phyloP scores from a whole-genome alignment of 2,329 filamentous ascomycete species.

The Xylaria sp. region DNA sequence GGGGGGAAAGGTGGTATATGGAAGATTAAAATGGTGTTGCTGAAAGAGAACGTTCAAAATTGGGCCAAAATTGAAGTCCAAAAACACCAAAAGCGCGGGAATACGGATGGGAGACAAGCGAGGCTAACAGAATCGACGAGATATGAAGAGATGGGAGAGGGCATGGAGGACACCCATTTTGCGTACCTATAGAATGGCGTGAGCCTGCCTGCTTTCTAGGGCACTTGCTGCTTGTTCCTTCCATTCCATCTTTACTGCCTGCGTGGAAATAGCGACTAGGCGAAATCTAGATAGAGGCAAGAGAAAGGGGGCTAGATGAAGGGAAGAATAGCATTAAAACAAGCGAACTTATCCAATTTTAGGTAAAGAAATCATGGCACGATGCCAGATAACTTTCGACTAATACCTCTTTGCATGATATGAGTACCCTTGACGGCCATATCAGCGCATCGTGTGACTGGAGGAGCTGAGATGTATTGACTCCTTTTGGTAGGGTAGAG shows the following conservation, averaged over 20 bases:
- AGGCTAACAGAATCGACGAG: conserved; percentile 40
- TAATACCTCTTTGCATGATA: not conserved
- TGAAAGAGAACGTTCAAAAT: conserved; percentile 42
- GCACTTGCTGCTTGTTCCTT: conserved; percentile 13
- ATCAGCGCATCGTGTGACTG: not conserved
- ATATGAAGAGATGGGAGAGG: conserved; percentile 20
- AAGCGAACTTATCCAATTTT: conserved; percentile 11
- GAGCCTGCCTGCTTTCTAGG: conserved; percentile 6
- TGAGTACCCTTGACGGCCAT: not conserved
- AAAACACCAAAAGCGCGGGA: conserved; percentile 48
- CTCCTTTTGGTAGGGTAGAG: not conserved
- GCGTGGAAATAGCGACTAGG: conserved; percentile 11
- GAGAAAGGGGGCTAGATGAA: conserved; percentile 6
- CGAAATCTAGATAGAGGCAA: not conserved
- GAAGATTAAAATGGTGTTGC: conserved; percentile 32
- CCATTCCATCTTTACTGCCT: conserved; percentile 3
- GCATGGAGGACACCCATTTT: not conserved
- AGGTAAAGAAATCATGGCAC: not conserved
- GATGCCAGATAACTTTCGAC: not conserved
- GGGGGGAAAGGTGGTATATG: conserved; percentile 26
- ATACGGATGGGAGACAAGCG: conserved; percentile 32
- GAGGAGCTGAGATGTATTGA: not conserved
- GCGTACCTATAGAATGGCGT: not conserved
- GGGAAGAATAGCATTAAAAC: conserved; percentile 24
- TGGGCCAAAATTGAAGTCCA: conserved; percentile 48